A percentile compares a stretch with the other conserved stretches of the same genome.
These are phyloP conservation scores for Kazachstania sp. DNA, from an alignment of 1,139 yeast genomes.

Conservation along the genomic window DNA sequence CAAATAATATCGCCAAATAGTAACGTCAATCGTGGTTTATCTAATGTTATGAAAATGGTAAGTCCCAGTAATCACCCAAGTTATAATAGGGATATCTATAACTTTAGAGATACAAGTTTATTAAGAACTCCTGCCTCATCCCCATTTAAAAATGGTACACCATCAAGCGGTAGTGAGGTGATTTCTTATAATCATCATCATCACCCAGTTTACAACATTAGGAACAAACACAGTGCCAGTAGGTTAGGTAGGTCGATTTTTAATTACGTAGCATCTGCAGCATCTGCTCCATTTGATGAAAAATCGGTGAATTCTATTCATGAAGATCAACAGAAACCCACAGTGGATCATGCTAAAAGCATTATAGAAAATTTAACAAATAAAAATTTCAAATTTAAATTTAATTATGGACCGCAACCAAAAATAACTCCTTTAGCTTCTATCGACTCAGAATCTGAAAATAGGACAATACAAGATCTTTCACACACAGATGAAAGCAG, in stretches of 20 bases:
- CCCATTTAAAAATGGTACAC: constrained; percentile 6
- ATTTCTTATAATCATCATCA: not conserved
- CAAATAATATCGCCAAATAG: constrained; percentile 1
- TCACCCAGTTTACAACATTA: constrained; percentile 1
- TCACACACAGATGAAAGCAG: constrained; percentile 11
- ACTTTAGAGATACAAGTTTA: constrained; percentile 22
- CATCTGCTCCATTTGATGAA: not conserved
- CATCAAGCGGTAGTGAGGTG: constrained; percentile 7
- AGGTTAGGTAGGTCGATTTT: constrained; percentile 21
- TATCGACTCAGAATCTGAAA: constrained; percentile 6
- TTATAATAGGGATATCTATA: constrained; percentile 19
- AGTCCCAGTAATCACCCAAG: constrained; percentile 3
- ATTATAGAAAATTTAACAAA: constrained; percentile 22
- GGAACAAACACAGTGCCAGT: constrained; percentile 10
- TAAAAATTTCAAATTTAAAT: constrained; percentile 28
- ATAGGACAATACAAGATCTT: constrained; percentile 8
- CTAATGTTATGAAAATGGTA: constrained; percentile 1
- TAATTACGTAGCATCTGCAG: constrained; percentile 13
- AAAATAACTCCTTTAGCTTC: not conserved
- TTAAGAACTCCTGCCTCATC: constrained; percentile 9
- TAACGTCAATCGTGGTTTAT: not conserved
- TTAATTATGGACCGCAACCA: constrained; percentile 19
- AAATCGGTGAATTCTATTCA: not conserved
- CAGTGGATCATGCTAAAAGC: constrained; percentile 8
- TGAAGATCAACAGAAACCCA: not conserved